These are phyloP conservation scores for Eucalyptus pauciflora DNA, from an alignment of 345 rosid species.

Conservation along the genomic window DNA sequence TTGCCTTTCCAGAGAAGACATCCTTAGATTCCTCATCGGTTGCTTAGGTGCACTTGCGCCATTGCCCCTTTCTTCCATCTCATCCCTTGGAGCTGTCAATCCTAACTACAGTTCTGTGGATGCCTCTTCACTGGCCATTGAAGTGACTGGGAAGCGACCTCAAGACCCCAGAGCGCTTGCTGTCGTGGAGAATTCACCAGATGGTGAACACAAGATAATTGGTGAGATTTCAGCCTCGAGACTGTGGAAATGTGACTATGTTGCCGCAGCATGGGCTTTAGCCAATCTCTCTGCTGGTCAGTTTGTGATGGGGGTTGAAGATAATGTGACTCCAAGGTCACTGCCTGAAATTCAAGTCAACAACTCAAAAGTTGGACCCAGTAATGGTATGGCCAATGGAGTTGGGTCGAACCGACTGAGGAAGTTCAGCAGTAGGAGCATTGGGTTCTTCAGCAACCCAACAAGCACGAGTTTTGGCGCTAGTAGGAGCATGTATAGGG, in stretches of 20 bases:
- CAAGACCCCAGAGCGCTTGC: conserved; percentile 79
- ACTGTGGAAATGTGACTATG: conserved; percentile 91
- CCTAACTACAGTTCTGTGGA: conserved; percentile 44
- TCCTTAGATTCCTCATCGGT: conserved; percentile 83
- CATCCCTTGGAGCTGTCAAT: conserved; percentile 62
- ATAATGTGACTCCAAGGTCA: conserved; percentile 52
- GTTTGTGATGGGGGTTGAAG: conserved; percentile 96
- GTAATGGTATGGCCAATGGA: conserved; percentile 11
- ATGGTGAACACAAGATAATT: conserved; percentile 58
- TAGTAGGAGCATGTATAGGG: conserved; percentile 86
- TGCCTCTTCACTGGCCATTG: conserved; percentile 66
- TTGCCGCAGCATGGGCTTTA: conserved; percentile 91
- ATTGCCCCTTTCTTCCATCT: conserved; percentile 75
- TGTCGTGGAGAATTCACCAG: conserved; percentile 44
- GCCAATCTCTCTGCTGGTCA: conserved; percentile 89
- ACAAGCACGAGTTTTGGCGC: conserved; percentile 39
- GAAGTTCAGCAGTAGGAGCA: conserved; percentile 87
- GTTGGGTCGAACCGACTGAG: conserved; percentile 34
- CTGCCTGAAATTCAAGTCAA: conserved; percentile 29
- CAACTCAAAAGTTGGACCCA: conserved; percentile 24
- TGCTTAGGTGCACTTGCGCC: conserved; percentile 99
- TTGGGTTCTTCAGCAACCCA: conserved; percentile 55
- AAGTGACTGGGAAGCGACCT: conserved; percentile 33
- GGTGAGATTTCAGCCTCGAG: conserved; percentile 95
- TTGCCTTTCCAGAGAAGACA: conserved; percentile 95